Evolutionary conservation across 192 early-diverging fungal genomes (phyloP), one percentile per base, ranked within the genome.

Genomic region (Backusella westeae): DNA sequence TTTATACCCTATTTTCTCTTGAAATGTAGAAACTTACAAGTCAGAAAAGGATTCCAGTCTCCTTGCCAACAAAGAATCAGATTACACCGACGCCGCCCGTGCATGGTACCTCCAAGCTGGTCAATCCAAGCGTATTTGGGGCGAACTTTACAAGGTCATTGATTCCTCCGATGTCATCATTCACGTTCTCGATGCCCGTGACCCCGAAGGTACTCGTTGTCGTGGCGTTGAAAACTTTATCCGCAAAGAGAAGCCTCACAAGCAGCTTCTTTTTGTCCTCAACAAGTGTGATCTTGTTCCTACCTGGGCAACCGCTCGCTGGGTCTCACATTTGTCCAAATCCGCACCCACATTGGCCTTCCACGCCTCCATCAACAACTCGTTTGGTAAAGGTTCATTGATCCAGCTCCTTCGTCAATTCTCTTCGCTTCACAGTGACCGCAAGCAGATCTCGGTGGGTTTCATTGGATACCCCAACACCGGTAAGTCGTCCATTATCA

Each of bases 201-300:
- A 99, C 81, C 98, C 98, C 38, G 88, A 94, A 67, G 98, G 97
- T 72, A 99, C 98, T 9, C 92, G 96, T 34, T 99, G 98, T 87
- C 85, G 83, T 7, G 94, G 92, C 71, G 96, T 99, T 7, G 97
- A 98, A 81, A 91, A 92, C 78, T 94, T 95, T 76, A 82, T 99
- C 21, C 93, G 93, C 81, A 93, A 96, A 71, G 98, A 99, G 80
- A 94, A 92, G 21, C 89, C 90, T 39, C 97, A 98, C 88, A 99
- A 99, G 86, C 97, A 99, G 76, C 72, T 99, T 73, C 89, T 98
- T 34, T 99, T 94, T 81, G 89, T 99, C 26, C 87, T 99, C 38
- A 99, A 99, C 90, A 99, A 99, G 86, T 97, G 96, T 75, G 98
- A 99, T 87, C 85, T 99, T 75, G 96, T 99, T 5, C 98, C 98